phyloP scores from a whole-genome alignment of 108 stramenopile species.

The Pseudonitzschia pungens region DNA sequence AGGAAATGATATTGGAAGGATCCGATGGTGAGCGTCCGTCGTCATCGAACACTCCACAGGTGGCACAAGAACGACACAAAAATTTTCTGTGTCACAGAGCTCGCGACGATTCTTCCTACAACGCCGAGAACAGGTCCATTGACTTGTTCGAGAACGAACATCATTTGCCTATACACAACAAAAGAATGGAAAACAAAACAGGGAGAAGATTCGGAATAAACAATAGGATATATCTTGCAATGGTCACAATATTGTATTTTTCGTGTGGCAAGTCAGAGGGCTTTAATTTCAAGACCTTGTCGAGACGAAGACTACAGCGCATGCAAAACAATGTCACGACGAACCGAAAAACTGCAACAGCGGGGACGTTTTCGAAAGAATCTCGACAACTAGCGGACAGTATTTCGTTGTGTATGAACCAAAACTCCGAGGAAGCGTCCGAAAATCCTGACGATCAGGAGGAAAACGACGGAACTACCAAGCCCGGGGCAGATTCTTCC shows the following conservation, averaged over 20 bases:
- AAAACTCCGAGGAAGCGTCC: neutral
- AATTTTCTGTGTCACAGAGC: neutral
- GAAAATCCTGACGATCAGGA: conserved; percentile 9
- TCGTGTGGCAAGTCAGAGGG: neutral
- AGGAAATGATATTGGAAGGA: neutral
- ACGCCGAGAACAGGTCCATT: neutral
- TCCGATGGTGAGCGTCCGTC: neutral
- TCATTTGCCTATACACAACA: neutral
- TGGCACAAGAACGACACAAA: neutral
- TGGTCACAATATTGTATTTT: neutral
- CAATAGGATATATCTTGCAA: neutral
- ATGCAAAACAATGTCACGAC: neutral
- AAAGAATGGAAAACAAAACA: neutral
- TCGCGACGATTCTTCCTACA: neutral
- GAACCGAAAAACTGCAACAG: neutral
- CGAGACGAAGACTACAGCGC: neutral
- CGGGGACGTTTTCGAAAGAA: neutral
- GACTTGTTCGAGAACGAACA: neutral
- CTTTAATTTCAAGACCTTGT: neutral
- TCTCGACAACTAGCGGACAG: neutral
- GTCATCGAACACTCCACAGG: neutral
- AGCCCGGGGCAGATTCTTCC: neutral
- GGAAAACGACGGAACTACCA: neutral
- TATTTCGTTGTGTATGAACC: neutral
- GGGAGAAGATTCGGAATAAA: conserved; percentile 3